A percentile compares a stretch with the other conserved stretches of the same genome.
phyloP scores from a whole-genome alignment of 768 basidiomycete genomes.

The Lactarius sp. region DNA sequence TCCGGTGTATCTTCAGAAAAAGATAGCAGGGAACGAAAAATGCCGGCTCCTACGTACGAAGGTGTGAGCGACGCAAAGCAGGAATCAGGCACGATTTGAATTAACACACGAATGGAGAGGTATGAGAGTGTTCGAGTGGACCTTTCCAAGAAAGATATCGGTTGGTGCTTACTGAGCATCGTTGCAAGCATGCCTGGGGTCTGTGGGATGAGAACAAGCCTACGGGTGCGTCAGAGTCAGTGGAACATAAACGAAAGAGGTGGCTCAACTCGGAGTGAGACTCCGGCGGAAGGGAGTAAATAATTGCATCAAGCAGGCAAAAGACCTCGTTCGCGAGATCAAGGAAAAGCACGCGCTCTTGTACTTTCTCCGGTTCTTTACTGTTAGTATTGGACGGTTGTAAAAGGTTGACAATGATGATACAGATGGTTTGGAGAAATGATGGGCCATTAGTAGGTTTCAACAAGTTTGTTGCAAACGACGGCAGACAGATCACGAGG shows the following conservation, averaged over 20 bases:
- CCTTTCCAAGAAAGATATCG: constrained; percentile 42
- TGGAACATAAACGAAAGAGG: background rate
- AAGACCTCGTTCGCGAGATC: constrained; percentile 19
- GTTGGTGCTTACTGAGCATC: constrained; percentile 49
- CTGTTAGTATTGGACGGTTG: constrained; percentile 13
- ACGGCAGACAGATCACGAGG: constrained; percentile 21
- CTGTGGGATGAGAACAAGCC: constrained; percentile 36
- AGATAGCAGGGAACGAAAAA: constrained; percentile 25
- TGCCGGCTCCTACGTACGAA: constrained; percentile 1
- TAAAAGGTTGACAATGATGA: constrained; percentile 14
- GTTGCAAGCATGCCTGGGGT: constrained; percentile 40
- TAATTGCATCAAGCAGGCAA: constrained; percentile 15
- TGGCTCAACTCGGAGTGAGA: constrained; percentile 15
- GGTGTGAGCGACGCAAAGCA: background rate
- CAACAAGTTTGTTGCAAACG: constrained; percentile 13
- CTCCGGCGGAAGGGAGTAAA: constrained; percentile 16
- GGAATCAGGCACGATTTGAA: constrained; percentile 49
- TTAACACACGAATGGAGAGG: constrained; percentile 36
- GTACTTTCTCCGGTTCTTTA: background rate
- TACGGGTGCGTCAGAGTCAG: constrained; percentile 29
- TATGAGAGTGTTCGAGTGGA: constrained; percentile 41
- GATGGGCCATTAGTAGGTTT: constrained; percentile 3
- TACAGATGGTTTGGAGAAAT: constrained; percentile 19
- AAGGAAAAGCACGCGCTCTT: background rate
- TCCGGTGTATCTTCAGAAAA: constrained; percentile 20